These are phyloP conservation scores for Coemansia reversa DNA, from an alignment of 192 early-diverging fungal genomes.

Conservation along the genomic window DNA sequence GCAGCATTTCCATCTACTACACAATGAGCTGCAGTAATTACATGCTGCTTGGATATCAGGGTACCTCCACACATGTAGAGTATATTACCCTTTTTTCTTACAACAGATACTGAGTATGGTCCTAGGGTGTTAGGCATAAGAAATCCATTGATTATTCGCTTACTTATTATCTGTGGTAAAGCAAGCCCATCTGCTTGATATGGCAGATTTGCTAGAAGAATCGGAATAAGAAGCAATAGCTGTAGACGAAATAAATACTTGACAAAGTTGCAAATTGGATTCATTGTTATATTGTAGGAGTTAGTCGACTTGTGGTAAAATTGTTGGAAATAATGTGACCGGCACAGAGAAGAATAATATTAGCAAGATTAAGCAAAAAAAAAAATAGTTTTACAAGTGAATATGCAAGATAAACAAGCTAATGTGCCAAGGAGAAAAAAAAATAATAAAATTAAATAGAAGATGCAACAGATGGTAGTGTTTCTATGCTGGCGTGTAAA, in stretches of 20 bases:
- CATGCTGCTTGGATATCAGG: conserved; percentile 28
- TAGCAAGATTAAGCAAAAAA: too few relatives aligned
- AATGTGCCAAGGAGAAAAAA: too few relatives aligned
- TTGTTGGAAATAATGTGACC: too few relatives aligned
- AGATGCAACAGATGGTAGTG: neutral
- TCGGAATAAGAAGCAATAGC: too few relatives aligned
- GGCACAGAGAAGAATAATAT: too few relatives aligned
- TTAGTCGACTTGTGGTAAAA: too few relatives aligned
- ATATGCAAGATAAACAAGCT: too few relatives aligned
- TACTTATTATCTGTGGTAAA: conserved; percentile 8
- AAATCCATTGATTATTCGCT: conserved; percentile 34
- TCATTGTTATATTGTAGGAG: too few relatives aligned
- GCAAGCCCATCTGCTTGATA: conserved; percentile 1
- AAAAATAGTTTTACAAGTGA: too few relatives aligned
- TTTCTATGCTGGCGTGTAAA: too few relatives aligned
- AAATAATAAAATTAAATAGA: neutral
- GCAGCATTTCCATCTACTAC: conserved; percentile 12
- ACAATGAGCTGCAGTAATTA: conserved; percentile 45
- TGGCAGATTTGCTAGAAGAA: neutral
- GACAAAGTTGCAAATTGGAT: too few relatives aligned
- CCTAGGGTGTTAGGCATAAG: conserved; percentile 20
- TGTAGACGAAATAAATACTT: too few relatives aligned
- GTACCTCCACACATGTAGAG: conserved; percentile 40
- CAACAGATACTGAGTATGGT: conserved; percentile 21
- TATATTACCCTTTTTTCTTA: neutral